Conservation (phyloP, 805 yeast species). For the Candida xiaguanensis region DNA sequence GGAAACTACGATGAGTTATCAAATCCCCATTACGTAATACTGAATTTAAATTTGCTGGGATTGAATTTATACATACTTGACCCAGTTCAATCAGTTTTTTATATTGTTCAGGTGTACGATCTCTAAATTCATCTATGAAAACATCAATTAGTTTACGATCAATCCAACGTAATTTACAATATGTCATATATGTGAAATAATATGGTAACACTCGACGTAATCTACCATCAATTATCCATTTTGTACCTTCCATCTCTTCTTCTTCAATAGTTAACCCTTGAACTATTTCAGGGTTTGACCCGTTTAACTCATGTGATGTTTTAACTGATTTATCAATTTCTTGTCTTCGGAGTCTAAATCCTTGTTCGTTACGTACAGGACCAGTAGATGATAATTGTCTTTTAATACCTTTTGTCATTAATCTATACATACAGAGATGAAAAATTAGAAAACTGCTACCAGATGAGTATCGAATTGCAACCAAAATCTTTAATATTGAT, state of each 20-base stretch:
- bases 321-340: conserved; percentile 40
- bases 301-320: conserved; percentile 39
- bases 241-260: conserved; percentile 57
- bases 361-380: conserved; percentile 38
- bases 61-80: conserved; percentile 67
- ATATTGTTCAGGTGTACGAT: conserved; percentile 67
- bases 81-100: conserved; percentile 50
- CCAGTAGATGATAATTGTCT: conserved; percentile 12
- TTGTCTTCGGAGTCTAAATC: conserved; percentile 46
- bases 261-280: conserved; percentile 41
- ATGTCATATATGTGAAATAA: conserved; percentile 83
- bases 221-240: conserved; percentile 54
- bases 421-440: neutral
- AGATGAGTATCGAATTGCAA: too few species aligned
- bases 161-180: conserved; percentile 90
- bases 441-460: conserved; percentile 4
- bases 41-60: conserved; percentile 60
- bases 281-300: conserved; percentile 24
- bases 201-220: conserved; percentile 80
- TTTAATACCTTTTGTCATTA: conserved; percentile 10
- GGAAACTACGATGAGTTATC: conserved; percentile 72
- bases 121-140: conserved; percentile 81
- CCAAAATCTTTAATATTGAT: neutral
- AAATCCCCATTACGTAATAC: conserved; percentile 78
- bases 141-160: conserved; percentile 77